phyloP scores from a whole-genome alignment of 768 basidiomycete species.

The Leucosporidium yakuticum region DNA sequence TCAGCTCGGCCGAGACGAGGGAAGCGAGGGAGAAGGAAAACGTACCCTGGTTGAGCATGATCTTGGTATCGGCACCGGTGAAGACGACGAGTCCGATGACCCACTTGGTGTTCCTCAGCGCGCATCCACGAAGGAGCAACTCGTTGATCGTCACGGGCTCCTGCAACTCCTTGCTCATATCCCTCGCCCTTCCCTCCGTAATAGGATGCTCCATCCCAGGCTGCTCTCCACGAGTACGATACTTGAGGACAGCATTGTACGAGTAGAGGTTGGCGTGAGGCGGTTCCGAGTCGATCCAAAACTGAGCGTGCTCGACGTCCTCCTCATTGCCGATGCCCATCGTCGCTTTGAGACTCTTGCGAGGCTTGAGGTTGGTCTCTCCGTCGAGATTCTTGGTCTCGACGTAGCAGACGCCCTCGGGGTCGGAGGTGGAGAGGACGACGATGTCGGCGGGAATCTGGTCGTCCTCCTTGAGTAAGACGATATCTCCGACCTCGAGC shows the following conservation, averaged over 20 bases:
- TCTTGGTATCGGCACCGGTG: constrained; percentile 77
- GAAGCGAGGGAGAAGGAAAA: background rate
- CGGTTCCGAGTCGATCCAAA: constrained; percentile 85
- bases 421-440: constrained; percentile 83
- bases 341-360: constrained; percentile 70
- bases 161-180: constrained; percentile 38
- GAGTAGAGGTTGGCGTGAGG: constrained; percentile 88
- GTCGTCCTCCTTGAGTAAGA: constrained; percentile 83
- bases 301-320: constrained; percentile 78
- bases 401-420: constrained; percentile 86
- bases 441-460: constrained; percentile 95
- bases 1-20: background rate
- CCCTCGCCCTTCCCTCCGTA: constrained; percentile 10
- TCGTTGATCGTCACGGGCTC: constrained; percentile 75
- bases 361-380: constrained; percentile 90
- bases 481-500: constrained; percentile 92
- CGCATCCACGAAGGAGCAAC: constrained; percentile 81
- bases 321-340: constrained; percentile 72
- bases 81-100: constrained; percentile 87
- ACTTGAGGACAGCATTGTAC: constrained; percentile 79
- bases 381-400: constrained; percentile 98
- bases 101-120: constrained; percentile 91
- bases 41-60: constrained; percentile 45
- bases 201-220: constrained; percentile 44
- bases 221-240: constrained; percentile 55